Evolutionary conservation across 306 rosid species (phyloP).

Genomic region (Argentina anserina): DNA sequence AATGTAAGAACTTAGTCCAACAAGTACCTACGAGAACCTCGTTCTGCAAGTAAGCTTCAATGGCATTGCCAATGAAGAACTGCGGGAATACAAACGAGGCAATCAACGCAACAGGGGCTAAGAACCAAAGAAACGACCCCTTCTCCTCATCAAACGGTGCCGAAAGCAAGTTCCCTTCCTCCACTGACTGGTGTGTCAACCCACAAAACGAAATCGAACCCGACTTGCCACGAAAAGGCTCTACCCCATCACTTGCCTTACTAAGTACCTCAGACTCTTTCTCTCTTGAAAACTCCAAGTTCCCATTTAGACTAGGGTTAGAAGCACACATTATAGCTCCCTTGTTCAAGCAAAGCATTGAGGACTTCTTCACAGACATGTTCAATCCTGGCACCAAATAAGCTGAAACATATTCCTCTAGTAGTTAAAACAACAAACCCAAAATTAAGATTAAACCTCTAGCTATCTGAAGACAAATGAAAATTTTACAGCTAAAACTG

Average conservation of each 20-base stretch:
- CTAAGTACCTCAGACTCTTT: constrained; percentile 30
- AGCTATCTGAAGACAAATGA: background rate
- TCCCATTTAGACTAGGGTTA: constrained; percentile 40
- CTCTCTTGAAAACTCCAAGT: constrained; percentile 38
- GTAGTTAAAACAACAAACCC: background rate
- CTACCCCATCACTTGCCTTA: constrained; percentile 36
- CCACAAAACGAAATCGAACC: constrained; percentile 84
- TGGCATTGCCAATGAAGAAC: constrained; percentile 44
- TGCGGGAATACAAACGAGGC: constrained; percentile 74
- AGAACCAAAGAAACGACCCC: constrained; percentile 68
- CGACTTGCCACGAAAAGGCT: constrained; percentile 82
- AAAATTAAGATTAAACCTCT: background rate
- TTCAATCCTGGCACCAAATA: constrained; percentile 36
- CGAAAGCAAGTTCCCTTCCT: constrained; percentile 68
- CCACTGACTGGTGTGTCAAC: constrained; percentile 58
- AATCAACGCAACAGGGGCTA: constrained; percentile 66
- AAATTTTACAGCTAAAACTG: background rate
- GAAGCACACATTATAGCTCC: constrained; percentile 39
- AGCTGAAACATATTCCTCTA: background rate
- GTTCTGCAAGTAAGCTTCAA: constrained; percentile 48
- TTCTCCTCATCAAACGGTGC: constrained; percentile 64
- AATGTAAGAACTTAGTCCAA: constrained; percentile 7
- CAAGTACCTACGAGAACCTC: constrained; percentile 69
- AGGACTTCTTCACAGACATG: constrained; percentile 28
- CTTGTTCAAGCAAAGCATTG: constrained; percentile 24